Conservation (phyloP, 176 grass and related monocot species). For the Oryza meridionalis region DNA sequence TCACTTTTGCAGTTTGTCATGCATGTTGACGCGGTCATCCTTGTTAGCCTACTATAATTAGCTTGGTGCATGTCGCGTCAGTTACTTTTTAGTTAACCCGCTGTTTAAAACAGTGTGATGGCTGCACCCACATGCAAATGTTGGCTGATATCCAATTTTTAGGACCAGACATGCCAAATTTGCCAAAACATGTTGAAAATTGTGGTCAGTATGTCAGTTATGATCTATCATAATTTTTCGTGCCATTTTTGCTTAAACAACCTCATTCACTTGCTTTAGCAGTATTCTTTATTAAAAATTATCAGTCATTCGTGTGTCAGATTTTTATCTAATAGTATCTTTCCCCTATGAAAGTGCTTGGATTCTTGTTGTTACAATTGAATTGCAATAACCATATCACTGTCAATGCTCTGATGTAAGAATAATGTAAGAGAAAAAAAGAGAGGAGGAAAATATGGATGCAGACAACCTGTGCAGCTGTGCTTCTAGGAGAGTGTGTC, state of each 20-base stretch:
- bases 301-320: neutral
- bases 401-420: neutral
- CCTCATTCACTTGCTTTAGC: conserved; percentile 20
- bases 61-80: neutral
- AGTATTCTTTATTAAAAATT: neutral
- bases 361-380: neutral
- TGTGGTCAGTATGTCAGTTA: neutral
- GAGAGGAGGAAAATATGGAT: neutral
- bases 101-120: neutral
- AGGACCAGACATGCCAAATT: neutral
- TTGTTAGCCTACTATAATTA: conserved; percentile 7
- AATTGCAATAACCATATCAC: neutral
- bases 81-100: neutral
- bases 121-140: neutral
- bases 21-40: neutral
- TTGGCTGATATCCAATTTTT: neutral
- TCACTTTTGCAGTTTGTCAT: neutral
- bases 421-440: neutral
- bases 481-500: neutral
- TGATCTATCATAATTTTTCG: neutral
- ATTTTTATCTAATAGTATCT: neutral
- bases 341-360: neutral
- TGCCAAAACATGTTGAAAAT: neutral
- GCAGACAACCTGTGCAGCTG: neutral
- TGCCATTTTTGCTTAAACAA: neutral